Evolutionary conservation across 768 basidiomycete genomes (phyloP).

Genomic region (Mycena olivaceomarginata): DNA sequence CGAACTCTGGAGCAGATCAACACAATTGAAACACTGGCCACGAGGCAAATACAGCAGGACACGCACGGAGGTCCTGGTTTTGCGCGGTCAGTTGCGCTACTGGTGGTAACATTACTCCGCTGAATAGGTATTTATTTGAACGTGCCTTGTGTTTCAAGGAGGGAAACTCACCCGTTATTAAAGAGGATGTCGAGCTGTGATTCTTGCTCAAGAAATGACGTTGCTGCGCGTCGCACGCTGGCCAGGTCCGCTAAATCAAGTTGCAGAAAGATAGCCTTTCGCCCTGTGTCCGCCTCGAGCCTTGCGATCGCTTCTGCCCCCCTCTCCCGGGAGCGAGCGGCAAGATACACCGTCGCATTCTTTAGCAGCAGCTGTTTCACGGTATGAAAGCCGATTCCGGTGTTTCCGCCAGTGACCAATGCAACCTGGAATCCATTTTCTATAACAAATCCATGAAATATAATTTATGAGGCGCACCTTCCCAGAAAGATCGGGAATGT

Average conservation of each 20-base stretch:
- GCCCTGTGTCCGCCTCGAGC: conserved; percentile 44
- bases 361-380: conserved; percentile 44
- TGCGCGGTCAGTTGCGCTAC: conserved; percentile 48
- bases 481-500: conserved; percentile 56
- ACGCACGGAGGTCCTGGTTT: conserved; percentile 48
- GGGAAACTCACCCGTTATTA: conserved; percentile 39
- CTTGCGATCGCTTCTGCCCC: conserved; percentile 42
- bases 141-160: background rate
- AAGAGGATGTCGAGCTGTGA: conserved; percentile 41
- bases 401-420: conserved; percentile 47
- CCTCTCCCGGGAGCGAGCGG: conserved; percentile 42
- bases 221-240: conserved; percentile 29
- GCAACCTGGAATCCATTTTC: conserved; percentile 15
- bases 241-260: conserved; percentile 48
- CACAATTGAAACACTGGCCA: background rate
- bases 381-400: conserved; percentile 44
- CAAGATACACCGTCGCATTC: conserved; percentile 54
- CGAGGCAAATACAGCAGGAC: background rate
- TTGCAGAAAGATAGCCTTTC: conserved; percentile 41
- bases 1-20: conserved; percentile 51
- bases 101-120: conserved; percentile 55
- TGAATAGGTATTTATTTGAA: background rate
- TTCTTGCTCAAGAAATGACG: conserved; percentile 34
- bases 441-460: background rate
- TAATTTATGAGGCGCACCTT: conserved; percentile 49